Percentiles rank a stretch among this genome's conserved stretches.
Conservation (phyloP, 192 early-diverging fungal genomes). For the Linnemannia schmuckeri region DNA sequence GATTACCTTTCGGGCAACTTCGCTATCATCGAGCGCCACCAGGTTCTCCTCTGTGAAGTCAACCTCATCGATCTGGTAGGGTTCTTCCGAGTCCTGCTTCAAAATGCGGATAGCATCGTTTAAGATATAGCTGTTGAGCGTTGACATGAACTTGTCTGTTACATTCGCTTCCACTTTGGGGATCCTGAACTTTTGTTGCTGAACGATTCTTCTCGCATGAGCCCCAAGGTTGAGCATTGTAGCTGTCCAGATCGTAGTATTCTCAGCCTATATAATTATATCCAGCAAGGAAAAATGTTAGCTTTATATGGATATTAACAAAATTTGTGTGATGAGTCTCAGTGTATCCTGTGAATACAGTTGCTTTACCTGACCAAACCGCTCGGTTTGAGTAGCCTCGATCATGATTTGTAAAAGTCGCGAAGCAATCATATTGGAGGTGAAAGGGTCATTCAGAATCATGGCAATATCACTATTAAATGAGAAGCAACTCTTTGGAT, state of each 20-base stretch:
- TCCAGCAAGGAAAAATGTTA: background rate
- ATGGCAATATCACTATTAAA: slow-evolving; percentile 66
- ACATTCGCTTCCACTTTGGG: slow-evolving; percentile 65
- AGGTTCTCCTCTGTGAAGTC: slow-evolving; percentile 39
- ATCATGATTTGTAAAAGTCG: slow-evolving; percentile 59
- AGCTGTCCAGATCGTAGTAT: slow-evolving; percentile 59
- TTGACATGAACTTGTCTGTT: slow-evolving; percentile 56
- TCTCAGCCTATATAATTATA: slow-evolving; percentile 15
- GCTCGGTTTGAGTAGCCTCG: slow-evolving; percentile 30
- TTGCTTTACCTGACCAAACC: background rate
- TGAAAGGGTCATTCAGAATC: slow-evolving; percentile 67
- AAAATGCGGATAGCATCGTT: slow-evolving; percentile 42
- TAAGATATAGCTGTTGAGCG: slow-evolving; percentile 48
- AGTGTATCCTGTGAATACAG: slow-evolving; percentile 9
- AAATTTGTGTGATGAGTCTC: background rate
- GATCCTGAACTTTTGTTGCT: slow-evolving; percentile 58
- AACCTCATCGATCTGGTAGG: slow-evolving; percentile 39
- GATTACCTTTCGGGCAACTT: slow-evolving; percentile 63
- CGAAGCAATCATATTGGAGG: slow-evolving; percentile 64
- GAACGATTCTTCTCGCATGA: slow-evolving; percentile 61
- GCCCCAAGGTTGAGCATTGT: slow-evolving; percentile 67
- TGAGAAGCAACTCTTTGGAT: background rate
- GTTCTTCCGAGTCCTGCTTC: slow-evolving; percentile 42
- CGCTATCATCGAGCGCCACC: slow-evolving; percentile 52
- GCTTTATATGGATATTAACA: too few relatives aligned